Conservation (phyloP, 805 yeast species). For the Ogataea naganishii region DNA sequence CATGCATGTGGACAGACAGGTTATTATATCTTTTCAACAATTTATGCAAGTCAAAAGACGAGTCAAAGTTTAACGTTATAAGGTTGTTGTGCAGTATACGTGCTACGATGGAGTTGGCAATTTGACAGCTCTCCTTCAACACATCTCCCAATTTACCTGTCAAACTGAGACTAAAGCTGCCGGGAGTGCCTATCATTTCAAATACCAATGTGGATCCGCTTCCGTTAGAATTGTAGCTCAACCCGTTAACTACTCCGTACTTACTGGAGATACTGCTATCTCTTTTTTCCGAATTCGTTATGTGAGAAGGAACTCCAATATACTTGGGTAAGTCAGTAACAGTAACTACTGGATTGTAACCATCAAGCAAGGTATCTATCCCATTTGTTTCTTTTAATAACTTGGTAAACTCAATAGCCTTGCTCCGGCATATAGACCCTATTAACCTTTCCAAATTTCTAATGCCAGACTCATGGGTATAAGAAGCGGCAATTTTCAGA, state of each 20-base stretch:
- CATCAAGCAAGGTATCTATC: slow-evolving; percentile 12
- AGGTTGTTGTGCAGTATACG: slow-evolving; percentile 31
- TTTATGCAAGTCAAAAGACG: slow-evolving; percentile 18
- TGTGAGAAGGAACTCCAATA: slow-evolving; percentile 47
- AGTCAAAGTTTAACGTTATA: no score
- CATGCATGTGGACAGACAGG: slow-evolving; percentile 47
- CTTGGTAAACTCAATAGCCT: slow-evolving; percentile 62
- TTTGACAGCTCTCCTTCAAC: slow-evolving; percentile 70
- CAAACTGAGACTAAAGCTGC: slow-evolving; percentile 39
- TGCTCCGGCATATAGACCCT: slow-evolving; percentile 70
- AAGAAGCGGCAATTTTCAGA: slow-evolving; percentile 52
- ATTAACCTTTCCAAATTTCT: slow-evolving; percentile 68
- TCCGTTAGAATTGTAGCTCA: slow-evolving; percentile 82
- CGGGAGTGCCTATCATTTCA: slow-evolving; percentile 66
- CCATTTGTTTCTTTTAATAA: slow-evolving; percentile 15
- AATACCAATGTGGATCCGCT: slow-evolving; percentile 74
- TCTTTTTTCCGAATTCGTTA: slow-evolving; percentile 32
- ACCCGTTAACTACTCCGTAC: slow-evolving; percentile 77
- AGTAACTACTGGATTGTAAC: slow-evolving; percentile 33
- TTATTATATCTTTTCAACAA: slow-evolving; percentile 37
- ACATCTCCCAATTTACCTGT: slow-evolving; percentile 84
- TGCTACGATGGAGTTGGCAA: slow-evolving; percentile 67
- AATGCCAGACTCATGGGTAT: slow-evolving; percentile 84
- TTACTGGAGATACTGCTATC: slow-evolving; percentile 39
- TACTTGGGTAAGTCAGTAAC: slow-evolving; percentile 54